Conservation (phyloP, 495 filamentous ascomycete genomes). For the Talaromyces ruber region DNA sequence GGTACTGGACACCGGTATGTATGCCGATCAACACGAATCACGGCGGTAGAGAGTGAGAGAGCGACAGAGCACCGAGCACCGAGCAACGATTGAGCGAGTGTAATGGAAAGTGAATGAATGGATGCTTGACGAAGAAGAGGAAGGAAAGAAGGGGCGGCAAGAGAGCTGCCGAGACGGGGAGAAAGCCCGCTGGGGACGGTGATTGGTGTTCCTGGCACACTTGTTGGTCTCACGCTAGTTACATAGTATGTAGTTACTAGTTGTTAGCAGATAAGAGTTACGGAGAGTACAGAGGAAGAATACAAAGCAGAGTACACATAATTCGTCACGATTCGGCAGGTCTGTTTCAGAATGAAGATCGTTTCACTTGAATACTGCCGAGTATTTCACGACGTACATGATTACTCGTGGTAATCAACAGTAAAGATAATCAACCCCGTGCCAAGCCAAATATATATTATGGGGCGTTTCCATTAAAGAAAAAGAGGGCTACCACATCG, state of each 20-base stretch:
- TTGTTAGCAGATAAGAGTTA: too few species aligned
- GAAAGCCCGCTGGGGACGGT: not conserved
- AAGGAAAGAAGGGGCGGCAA: not conserved
- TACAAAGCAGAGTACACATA: too few species aligned
- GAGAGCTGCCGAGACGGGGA: not conserved
- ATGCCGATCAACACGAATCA: not conserved
- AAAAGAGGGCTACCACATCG: too few species aligned
- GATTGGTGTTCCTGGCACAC: not conserved
- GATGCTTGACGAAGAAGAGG: not conserved
- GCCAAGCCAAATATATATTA: not conserved
- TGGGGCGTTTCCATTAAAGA: not conserved
- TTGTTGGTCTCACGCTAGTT: not conserved
- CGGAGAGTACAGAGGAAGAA: too few species aligned
- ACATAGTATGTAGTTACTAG: too few species aligned
- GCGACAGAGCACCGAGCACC: too few species aligned
- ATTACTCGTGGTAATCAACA: not conserved
- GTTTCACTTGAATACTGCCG: too few species aligned
- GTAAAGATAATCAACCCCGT: too few species aligned
- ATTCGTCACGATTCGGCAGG: too few species aligned
- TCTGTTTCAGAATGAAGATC: too few species aligned
- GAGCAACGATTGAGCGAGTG: not conserved
- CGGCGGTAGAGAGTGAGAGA: not conserved
- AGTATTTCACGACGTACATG: too few species aligned
- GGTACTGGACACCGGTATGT: not conserved
- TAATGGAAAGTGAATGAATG: not conserved